A percentile compares a stretch with the other conserved stretches of the same genome.
Evolutionary conservation across 148 eudicot genomes (phyloP).

Genomic region (Cornus controversa): DNA sequence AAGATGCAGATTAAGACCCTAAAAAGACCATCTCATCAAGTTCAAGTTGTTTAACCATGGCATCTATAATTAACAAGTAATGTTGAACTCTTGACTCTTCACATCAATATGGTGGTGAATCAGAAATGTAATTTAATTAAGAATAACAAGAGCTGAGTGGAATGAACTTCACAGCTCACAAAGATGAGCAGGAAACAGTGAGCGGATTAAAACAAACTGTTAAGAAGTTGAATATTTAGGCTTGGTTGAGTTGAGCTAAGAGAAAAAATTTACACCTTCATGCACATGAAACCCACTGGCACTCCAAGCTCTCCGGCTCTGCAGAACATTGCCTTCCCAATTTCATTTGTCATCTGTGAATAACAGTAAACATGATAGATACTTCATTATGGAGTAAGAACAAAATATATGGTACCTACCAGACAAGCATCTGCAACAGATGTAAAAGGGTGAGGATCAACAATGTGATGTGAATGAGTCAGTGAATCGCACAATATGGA

Average conservation of each 20-base stretch:
- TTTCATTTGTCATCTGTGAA: slow-evolving; percentile 80
- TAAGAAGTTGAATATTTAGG: background rate
- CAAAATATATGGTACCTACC: background rate
- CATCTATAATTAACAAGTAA: background rate
- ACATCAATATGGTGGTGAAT: background rate
- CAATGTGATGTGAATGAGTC: background rate
- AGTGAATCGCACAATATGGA: background rate
- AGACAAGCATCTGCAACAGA: background rate
- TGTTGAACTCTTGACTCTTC: background rate
- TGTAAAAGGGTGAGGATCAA: background rate
- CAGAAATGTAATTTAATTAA: background rate
- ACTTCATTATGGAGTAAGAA: background rate
- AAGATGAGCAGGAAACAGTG: background rate
- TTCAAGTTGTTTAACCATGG: background rate
- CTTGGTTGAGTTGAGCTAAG: background rate
- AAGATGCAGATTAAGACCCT: slow-evolving; percentile 82
- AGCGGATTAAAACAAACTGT: background rate
- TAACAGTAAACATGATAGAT: slow-evolving; percentile 9
- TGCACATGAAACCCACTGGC: slow-evolving; percentile 95
- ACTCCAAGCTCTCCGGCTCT: slow-evolving; percentile 89
- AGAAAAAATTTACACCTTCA: slow-evolving; percentile 51
- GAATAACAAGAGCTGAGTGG: background rate
- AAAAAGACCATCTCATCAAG: slow-evolving; percentile 15
- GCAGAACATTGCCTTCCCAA: slow-evolving; percentile 75
- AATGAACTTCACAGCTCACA: background rate